Percentiles rank a stretch among this genome's conserved stretches.
These are phyloP conservation scores for Arachis stenosperma DNA, from an alignment of 306 rosid genomes.

Conservation along the genomic window DNA sequence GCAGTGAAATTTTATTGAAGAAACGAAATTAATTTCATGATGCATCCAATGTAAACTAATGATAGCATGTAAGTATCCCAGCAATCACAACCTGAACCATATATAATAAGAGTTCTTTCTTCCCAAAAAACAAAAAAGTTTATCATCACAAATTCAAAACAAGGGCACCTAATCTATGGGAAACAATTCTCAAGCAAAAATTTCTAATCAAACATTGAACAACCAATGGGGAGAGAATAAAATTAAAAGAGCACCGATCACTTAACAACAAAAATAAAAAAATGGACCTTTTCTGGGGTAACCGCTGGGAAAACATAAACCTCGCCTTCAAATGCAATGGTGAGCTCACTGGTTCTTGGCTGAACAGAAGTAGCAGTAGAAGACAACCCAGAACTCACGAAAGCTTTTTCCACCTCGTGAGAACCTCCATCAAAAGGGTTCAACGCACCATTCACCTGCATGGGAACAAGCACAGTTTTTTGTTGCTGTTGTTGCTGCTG, in stretches of 20 bases:
- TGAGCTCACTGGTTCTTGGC: neutral
- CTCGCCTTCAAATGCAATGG: constrained; percentile 6
- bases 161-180: neutral
- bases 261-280: neutral
- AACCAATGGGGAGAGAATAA: neutral
- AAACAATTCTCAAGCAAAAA: neutral
- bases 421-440: neutral
- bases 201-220: neutral
- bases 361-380: neutral
- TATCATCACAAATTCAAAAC: neutral
- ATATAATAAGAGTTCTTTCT: neutral
- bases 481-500: neutral
- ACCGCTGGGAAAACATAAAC: constrained; percentile 6
- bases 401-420: neutral
- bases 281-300: neutral
- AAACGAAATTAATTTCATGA: neutral
- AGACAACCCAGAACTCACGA: neutral
- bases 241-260: neutral
- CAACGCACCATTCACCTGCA: neutral
- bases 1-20: neutral
- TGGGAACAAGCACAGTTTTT: neutral
- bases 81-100: neutral
- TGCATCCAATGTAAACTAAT: neutral
- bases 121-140: neutral
- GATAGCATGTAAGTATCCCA: neutral